Evolutionary conservation across 2,329 filamentous ascomycete species (phyloP), one percentile per base, ranked within the genome.

Genomic region (Aspergillus sp.): DNA sequence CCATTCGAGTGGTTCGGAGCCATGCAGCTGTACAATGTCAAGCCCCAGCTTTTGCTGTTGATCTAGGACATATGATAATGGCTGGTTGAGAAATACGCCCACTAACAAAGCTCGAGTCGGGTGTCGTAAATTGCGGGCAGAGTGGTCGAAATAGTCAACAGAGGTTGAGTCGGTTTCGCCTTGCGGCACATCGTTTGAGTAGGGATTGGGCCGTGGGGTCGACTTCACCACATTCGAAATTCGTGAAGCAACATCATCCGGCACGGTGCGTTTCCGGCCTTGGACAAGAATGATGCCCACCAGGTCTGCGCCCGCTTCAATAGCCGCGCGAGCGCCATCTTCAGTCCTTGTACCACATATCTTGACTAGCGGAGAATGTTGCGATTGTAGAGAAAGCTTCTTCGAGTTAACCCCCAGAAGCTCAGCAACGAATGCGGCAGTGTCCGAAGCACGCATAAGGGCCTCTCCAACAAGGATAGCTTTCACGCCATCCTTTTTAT

Each of bases 391-490:
- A n/a, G 48, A 48, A 39, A 51, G 34, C 11, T 67, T 61, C 30
- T 67, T 63, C 9, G 68, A 65, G 19, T 73, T 72, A 34, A 80
- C 80, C 40, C 90, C 88, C 64, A 96, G 90, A 22, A 99, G 85
- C 67, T 93, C 84, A 34, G 85, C 83, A 70, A 98, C 96, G 77
- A 99, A 99, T 20, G 82, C 79, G 20, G 87, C 84, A 11, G 92
- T 92, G 69, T 98, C 86, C 11, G 88, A 83, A 2, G 95, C 93
- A 60, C 91, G 87, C 93, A 99, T 98, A 63, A 99, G 86, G 51
- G 96, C 91, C 75, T 99, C 95, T 15, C 95, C 95, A 7, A 99
- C 93, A 4, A 99, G 84, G 12, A 99, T 89, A 50, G 93, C 95
- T 65, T 93, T 91, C 49, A 99, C 91, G 19, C 93, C 93, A 67